phyloP scores from a whole-genome alignment of 75 land plant species.

The Sequoiadendron giganteum region DNA sequence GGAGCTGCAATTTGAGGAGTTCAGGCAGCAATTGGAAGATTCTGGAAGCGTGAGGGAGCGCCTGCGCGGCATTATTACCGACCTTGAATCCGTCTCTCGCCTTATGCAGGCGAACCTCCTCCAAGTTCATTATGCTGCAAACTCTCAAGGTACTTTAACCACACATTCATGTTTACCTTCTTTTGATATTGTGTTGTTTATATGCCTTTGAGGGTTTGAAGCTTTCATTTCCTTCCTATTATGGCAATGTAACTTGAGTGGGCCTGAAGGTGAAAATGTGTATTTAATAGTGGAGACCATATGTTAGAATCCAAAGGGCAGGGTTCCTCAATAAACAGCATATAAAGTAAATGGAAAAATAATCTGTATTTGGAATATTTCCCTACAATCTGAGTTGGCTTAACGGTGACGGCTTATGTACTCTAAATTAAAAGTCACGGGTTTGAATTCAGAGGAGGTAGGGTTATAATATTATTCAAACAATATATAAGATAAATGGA shows the following conservation, averaged over 20 bases:
- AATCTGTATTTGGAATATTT: too few species aligned
- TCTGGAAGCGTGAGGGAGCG: constrained; percentile 52
- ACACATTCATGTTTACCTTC: not conserved
- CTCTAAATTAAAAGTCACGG: too few species aligned
- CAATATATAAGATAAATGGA: too few species aligned
- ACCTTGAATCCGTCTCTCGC: constrained; percentile 55
- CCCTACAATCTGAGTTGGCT: too few species aligned
- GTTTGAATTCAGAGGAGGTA: too few species aligned
- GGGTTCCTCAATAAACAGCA: too few species aligned
- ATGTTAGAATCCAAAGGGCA: too few species aligned
- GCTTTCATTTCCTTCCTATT: not conserved
- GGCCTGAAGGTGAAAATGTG: too few species aligned
- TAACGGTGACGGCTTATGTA: too few species aligned
- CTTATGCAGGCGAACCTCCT: constrained; percentile 62
- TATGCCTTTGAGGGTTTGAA: not conserved
- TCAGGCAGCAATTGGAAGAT: constrained; percentile 47
- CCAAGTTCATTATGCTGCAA: constrained; percentile 66
- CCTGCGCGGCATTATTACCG: constrained; percentile 42
- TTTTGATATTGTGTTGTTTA: not conserved
- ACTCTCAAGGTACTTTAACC: constrained; percentile 32
- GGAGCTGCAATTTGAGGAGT: constrained; percentile 75
- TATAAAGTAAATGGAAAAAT: too few species aligned
- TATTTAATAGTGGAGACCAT: not conserved
- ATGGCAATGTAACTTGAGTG: too few species aligned
- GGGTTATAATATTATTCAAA: too few species aligned